These are phyloP conservation scores for Calocera cornea DNA, from an alignment of 768 basidiomycete species.

Conservation along the genomic window DNA sequence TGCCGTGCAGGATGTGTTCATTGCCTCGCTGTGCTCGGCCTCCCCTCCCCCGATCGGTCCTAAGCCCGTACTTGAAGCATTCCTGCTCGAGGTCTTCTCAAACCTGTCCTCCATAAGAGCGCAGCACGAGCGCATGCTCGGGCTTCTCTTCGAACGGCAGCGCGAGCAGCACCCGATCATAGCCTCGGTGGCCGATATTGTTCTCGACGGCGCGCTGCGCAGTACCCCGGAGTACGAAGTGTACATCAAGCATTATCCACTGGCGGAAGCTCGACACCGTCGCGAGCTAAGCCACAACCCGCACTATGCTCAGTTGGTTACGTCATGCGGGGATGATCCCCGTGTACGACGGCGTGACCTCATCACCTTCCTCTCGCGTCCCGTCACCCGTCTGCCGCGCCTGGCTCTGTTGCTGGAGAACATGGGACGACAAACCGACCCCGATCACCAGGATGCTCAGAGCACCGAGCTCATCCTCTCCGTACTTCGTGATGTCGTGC, in stretches of 20 bases:
- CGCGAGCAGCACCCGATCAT: constrained; percentile 74
- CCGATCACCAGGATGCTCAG: constrained; percentile 67
- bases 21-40: constrained; percentile 46
- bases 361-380: constrained; percentile 69
- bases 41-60: constrained; percentile 50
- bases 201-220: constrained; percentile 43
- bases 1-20: constrained; percentile 59
- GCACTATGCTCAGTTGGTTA: constrained; percentile 52
- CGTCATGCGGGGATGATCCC: constrained; percentile 46
- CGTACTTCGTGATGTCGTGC: constrained; percentile 58
- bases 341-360: constrained; percentile 62
- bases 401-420: constrained; percentile 61
- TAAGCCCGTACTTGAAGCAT: constrained; percentile 40
- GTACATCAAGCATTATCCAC: constrained; percentile 80
- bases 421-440: constrained; percentile 47
- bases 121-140: constrained; percentile 57
- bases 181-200: constrained; percentile 68
- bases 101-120: constrained; percentile 57
- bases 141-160: constrained; percentile 63
- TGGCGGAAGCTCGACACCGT: constrained; percentile 70
- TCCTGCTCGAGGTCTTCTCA: constrained; percentile 70
- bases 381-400: constrained; percentile 77
- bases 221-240: constrained; percentile 59
- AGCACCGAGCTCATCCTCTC: constrained; percentile 52
- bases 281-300: constrained; percentile 58